Conservation (phyloP, 2,329 filamentous ascomycete species). For the Diaporthe caulivora region DNA sequence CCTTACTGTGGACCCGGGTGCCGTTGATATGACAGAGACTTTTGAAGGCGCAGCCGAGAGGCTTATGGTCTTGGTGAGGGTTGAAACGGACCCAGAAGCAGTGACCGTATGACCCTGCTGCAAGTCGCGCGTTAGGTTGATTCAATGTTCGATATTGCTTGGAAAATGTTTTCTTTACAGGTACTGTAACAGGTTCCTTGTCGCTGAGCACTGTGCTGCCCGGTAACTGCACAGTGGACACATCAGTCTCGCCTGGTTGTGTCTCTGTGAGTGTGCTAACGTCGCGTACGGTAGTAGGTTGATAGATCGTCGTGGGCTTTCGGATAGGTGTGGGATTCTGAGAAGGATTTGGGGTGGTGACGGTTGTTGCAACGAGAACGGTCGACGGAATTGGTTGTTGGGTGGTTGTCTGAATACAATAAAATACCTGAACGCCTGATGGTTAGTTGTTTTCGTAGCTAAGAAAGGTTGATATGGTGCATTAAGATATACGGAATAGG, state of each 20-base stretch:
- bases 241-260: not conserved
- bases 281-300: not conserved
- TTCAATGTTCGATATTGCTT: not conserved
- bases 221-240: not conserved
- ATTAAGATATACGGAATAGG: not conserved
- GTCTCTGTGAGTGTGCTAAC: not conserved
- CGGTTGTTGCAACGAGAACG: not conserved
- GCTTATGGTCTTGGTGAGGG: not conserved
- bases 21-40: not conserved
- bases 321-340: not conserved
- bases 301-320: not conserved
- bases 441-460: not conserved
- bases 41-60: not conserved
- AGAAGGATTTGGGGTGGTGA: not conserved
- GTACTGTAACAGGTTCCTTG: not conserved
- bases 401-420: not conserved
- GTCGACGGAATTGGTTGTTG: not conserved
- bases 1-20: not conserved
- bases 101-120: not conserved
- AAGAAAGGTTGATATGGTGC: not conserved
- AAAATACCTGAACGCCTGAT: not conserved
- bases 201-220: not conserved
- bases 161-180: not conserved
- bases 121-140: not conserved
- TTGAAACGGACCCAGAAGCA: not conserved